phyloP scores from a whole-genome alignment of 768 basidiomycete species.

The Suillus tomentosus region DNA sequence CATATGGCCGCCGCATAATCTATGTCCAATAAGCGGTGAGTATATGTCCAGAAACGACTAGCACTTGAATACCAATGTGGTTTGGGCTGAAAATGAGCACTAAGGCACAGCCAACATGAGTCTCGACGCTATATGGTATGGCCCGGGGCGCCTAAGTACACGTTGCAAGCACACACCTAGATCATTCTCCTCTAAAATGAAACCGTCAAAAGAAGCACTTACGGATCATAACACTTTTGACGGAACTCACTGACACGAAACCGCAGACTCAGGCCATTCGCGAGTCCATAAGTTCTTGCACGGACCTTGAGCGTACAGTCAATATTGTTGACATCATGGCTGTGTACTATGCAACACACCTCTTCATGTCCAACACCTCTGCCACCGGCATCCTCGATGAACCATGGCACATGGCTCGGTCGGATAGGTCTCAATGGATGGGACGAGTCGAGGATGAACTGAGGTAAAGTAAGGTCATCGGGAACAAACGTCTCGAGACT shows the following conservation, averaged over 20 bases:
- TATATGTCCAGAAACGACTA: slow-evolving; percentile 8
- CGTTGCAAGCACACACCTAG: slow-evolving; percentile 42
- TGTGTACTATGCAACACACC: slow-evolving; percentile 34
- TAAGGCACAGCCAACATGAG: slow-evolving; percentile 23
- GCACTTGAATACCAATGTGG: slow-evolving; percentile 48
- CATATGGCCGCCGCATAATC: slow-evolving; percentile 59
- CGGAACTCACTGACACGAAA: slow-evolving; percentile 48
- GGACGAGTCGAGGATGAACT: slow-evolving; percentile 58
- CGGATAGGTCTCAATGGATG: slow-evolving; percentile 48
- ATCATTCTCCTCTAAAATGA: slow-evolving; percentile 45
- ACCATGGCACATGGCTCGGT: slow-evolving; percentile 49
- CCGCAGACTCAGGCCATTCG: slow-evolving; percentile 52
- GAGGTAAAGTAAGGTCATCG: slow-evolving; percentile 63
- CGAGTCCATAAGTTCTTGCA: slow-evolving; percentile 49
- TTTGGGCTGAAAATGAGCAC: slow-evolving; percentile 70
- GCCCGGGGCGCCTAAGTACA: not conserved
- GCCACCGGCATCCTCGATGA: slow-evolving; percentile 60
- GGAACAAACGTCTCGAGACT: slow-evolving; percentile 47
- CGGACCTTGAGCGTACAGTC: slow-evolving; percentile 31
- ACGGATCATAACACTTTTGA: not conserved
- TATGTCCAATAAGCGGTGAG: slow-evolving; percentile 20
- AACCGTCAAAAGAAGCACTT: slow-evolving; percentile 7
- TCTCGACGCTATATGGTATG: not conserved
- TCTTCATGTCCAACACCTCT: slow-evolving; percentile 45
- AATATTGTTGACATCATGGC: slow-evolving; percentile 2